phyloP scores from a whole-genome alignment of 768 basidiomycete genomes.

The Mrakia frigida region DNA sequence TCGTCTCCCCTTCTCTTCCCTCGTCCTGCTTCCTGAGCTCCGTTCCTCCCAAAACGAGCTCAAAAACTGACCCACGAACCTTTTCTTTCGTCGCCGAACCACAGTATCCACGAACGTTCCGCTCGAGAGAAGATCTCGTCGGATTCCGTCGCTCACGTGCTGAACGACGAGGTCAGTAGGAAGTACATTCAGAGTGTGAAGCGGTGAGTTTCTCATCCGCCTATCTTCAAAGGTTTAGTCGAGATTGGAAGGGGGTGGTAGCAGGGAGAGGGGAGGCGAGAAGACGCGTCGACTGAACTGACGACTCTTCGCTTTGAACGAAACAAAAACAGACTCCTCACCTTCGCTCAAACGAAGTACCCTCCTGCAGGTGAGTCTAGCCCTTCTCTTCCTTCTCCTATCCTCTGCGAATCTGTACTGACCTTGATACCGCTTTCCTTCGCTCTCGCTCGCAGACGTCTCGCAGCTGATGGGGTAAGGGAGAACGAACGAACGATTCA shows the following conservation, averaged over 20 bases:
- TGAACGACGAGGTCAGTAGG: slow-evolving; percentile 97
- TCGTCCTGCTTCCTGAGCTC: neutral
- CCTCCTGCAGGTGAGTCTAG: slow-evolving; percentile 74
- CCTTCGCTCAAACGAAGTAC: slow-evolving; percentile 93
- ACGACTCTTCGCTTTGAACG: too few species aligned
- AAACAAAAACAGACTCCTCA: slow-evolving; percentile 85
- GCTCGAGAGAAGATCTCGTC: slow-evolving; percentile 96
- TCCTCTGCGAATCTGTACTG: neutral
- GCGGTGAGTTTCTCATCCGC: slow-evolving; percentile 50
- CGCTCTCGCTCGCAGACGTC: slow-evolving; percentile 1
- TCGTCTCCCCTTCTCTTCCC: neutral
- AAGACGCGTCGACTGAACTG: neutral
- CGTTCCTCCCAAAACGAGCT: neutral
- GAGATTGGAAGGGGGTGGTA: too few species aligned
- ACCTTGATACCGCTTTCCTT: neutral
- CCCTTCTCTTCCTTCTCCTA: neutral
- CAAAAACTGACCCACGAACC: neutral
- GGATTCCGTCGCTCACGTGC: slow-evolving; percentile 93
- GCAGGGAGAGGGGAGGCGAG: neutral
- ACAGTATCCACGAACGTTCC: slow-evolving; percentile 88
- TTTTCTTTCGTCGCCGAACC: neutral
- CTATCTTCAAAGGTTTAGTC: too few species aligned
- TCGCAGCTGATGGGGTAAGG: slow-evolving; percentile 82
- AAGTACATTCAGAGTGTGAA: slow-evolving; percentile 99
- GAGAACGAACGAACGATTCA: neutral